phyloP scores from a whole-genome alignment of 2,329 filamentous ascomycete species.

The Sporothrix phasma region DNA sequence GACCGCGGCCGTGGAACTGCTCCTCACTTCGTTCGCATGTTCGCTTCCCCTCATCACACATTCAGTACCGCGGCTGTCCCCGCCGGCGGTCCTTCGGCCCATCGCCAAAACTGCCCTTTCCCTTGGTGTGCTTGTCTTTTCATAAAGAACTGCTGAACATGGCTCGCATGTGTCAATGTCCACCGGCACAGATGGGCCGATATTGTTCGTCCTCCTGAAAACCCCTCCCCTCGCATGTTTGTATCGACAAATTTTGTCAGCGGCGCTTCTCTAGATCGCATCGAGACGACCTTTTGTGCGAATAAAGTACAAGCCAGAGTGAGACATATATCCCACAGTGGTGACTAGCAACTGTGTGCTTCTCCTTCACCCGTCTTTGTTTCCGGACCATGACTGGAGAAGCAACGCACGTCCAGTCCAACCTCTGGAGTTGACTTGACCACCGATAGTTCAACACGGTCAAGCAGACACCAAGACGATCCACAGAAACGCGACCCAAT shows the following conservation, averaged over 20 bases:
- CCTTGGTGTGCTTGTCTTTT: neutral
- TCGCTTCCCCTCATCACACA: neutral
- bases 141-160: neutral
- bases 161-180: neutral
- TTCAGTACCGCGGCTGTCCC: conserved; percentile 4
- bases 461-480: neutral
- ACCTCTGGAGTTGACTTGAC: conserved; percentile 6
- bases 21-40: neutral
- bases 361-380: neutral
- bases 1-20: neutral
- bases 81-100: conserved; percentile 11
- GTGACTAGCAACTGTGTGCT: neutral
- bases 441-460: conserved; percentile 9
- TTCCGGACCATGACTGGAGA: conserved; percentile 9
- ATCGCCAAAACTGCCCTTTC: neutral
- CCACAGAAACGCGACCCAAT: conserved; percentile 17
- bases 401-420: conserved; percentile 9
- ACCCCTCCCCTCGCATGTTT: neutral
- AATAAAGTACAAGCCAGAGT: neutral
- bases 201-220: neutral
- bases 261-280: neutral
- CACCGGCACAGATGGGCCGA: neutral
- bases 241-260: neutral
- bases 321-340: neutral
- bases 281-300: neutral